Evolutionary conservation across 768 basidiomycete species (phyloP).

Genomic region (Boletus fagicola): DNA sequence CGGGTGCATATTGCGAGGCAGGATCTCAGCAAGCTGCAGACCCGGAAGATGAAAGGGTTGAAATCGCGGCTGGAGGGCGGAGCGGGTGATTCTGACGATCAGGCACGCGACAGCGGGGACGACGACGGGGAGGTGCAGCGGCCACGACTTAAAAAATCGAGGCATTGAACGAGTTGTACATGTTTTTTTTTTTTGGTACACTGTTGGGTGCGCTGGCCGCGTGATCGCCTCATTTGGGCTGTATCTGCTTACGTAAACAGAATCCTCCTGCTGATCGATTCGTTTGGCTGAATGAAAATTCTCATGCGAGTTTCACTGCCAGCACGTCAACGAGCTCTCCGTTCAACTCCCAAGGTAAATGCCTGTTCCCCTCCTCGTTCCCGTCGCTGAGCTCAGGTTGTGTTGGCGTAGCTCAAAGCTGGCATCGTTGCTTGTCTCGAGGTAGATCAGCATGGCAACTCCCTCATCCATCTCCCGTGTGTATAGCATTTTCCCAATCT

Average conservation of each 20-base stretch:
- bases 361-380: neutral
- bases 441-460: slow-evolving; percentile 9
- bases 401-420: neutral
- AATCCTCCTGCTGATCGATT: slow-evolving; percentile 7
- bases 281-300: slow-evolving; percentile 18
- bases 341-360: slow-evolving; percentile 6
- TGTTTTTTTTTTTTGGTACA: neutral
- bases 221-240: neutral
- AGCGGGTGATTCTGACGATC: neutral
- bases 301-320: slow-evolving; percentile 12
- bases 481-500: neutral
- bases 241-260: slow-evolving; percentile 18
- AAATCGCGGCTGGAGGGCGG: slow-evolving; percentile 38
- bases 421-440: neutral
- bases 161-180: slow-evolving; percentile 5
- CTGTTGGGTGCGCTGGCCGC: neutral
- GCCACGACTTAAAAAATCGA: slow-evolving; percentile 15
- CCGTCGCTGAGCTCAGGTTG: neutral
- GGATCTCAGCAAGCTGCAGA: slow-evolving; percentile 82
- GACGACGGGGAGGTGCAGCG: slow-evolving; percentile 17
- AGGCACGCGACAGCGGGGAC: neutral
- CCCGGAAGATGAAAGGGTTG: slow-evolving; percentile 95
- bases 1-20: slow-evolving; percentile 87
- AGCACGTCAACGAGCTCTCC: slow-evolving; percentile 5
- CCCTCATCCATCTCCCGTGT: neutral